Conservation (phyloP, 495 filamentous ascomycete genomes). For the Trichoderma virens region DNA sequence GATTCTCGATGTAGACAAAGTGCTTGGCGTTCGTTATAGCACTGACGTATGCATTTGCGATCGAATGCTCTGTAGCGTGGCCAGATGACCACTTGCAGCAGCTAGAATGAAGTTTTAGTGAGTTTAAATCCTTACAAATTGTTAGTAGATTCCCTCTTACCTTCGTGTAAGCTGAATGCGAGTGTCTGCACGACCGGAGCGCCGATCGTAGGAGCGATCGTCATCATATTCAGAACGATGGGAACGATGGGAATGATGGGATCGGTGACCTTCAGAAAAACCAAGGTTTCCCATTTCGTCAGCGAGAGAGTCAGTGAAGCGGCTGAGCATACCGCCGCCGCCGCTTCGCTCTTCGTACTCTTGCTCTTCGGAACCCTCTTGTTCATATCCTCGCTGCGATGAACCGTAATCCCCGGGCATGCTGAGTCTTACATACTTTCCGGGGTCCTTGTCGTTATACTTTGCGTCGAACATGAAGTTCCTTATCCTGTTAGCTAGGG, state of each 20-base stretch:
- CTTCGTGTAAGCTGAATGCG: constrained; percentile 38
- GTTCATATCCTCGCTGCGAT: constrained; percentile 32
- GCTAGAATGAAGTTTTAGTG: constrained; percentile 27
- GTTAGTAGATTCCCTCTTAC: constrained; percentile 17
- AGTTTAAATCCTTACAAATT: neutral
- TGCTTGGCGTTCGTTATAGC: constrained; percentile 73
- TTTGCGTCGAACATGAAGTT: constrained; percentile 87
- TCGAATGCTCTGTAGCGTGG: constrained; percentile 68
- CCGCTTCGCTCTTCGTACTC: no score
- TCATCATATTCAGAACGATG: neutral
- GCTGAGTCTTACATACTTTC: constrained; percentile 52
- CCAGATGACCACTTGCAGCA: constrained; percentile 67
- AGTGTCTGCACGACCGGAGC: constrained; percentile 9
- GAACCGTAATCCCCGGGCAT: constrained; percentile 38
- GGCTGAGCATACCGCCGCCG: neutral
- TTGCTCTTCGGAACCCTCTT: constrained; percentile 14
- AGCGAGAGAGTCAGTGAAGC: neutral
- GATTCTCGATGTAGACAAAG: constrained; percentile 93
- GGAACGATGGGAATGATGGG: neutral
- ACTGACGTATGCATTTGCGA: constrained; percentile 80
- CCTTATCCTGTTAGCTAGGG: constrained; percentile 19
- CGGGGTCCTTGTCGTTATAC: constrained; percentile 58
- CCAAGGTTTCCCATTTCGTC: constrained; percentile 7
- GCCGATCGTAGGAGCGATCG: constrained; percentile 2
- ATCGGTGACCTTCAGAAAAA: neutral